Evolutionary conservation across 2,329 filamentous ascomycete species (phyloP), one percentile per base, ranked within the genome.

Genomic region (Scleromitrula shiraiana): DNA sequence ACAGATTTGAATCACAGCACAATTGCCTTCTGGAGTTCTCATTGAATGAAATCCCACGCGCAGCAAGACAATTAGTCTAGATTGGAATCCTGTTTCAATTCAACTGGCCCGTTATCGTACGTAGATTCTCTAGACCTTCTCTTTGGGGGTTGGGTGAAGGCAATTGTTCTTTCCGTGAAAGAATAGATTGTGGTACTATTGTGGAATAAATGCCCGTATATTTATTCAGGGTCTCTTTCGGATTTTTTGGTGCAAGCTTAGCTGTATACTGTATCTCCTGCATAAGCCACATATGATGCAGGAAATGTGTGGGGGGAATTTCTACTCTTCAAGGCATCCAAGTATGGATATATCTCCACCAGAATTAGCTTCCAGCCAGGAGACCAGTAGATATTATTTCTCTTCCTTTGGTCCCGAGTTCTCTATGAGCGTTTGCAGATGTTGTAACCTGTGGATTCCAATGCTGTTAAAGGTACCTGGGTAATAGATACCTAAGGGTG

Each of bases 51-150:
- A 40, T 24, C 35, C 45, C 49, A 46, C 49, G 46, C 45, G 38
- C 23, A 37, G 24, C 27, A 20, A 23, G 30, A 43, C 29, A 41
- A 45, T 51, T 29, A 35, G n/a, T n/a, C n/a, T n/a, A n/a, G n/a
- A n/a, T n/a, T 23, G 46, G 39, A 47, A 43, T 14, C 36, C 17
- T 55, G 55, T 55, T 55, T 58, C 53, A 56, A 57, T 56, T 56
- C 56, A 53, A 53, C 56, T 56, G 45, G 10, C 15, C 14, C 14
- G 29, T 36, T 20, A 7, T 12, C 29, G 39, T 45, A 19, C 10
- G 8, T 20, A 14, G 41, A 36, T 35, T 41, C 8, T 37, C 17
- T 22, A n/a, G 29, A 14, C 29, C 33, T 30, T 41, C 29, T 23
- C 17, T 24, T 35, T 26, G 37, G 6, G 15, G 32, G 27, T 45